These are phyloP conservation scores for Atalantia buxifolia DNA, from an alignment of 345 rosid species.

Conservation along the genomic window DNA sequence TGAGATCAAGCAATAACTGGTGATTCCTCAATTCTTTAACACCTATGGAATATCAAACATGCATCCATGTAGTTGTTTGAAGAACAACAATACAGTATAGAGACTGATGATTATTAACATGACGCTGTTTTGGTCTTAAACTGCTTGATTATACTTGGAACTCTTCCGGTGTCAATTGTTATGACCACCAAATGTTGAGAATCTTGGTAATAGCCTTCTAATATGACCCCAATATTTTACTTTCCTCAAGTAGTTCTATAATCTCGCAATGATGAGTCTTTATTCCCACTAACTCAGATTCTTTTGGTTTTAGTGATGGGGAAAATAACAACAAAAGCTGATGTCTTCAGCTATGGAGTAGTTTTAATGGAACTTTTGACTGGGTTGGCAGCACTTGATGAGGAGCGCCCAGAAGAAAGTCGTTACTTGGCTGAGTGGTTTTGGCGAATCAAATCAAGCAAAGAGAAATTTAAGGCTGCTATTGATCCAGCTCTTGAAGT, in stretches of 20 bases:
- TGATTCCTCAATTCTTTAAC: neutral
- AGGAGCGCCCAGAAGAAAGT: constrained; percentile 45
- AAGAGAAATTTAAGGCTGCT: constrained; percentile 34
- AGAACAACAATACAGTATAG: neutral
- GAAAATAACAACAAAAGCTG: constrained; percentile 49
- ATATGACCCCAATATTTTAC: neutral
- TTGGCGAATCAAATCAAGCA: constrained; percentile 37
- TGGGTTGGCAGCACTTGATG: constrained; percentile 43
- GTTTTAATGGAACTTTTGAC: constrained; percentile 53
- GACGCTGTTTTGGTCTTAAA: neutral
- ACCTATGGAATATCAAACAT: neutral
- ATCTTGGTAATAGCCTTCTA: neutral
- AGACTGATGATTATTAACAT: neutral
- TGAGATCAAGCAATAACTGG: neutral
- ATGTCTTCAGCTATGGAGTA: constrained; percentile 51
- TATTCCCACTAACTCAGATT: neutral
- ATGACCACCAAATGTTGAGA: neutral
- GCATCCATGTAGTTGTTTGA: neutral
- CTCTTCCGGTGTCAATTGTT: neutral
- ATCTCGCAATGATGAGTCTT: neutral
- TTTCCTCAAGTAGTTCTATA: neutral
- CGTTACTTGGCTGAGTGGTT: constrained; percentile 53
- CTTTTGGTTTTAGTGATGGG: constrained; percentile 40
- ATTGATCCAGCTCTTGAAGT: constrained; percentile 33
- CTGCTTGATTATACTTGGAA: neutral